Base-by-base conservation (phyloP, 2,329 filamentous ascomycete species). In the Alternaria hordeiaustralica region DNA sequence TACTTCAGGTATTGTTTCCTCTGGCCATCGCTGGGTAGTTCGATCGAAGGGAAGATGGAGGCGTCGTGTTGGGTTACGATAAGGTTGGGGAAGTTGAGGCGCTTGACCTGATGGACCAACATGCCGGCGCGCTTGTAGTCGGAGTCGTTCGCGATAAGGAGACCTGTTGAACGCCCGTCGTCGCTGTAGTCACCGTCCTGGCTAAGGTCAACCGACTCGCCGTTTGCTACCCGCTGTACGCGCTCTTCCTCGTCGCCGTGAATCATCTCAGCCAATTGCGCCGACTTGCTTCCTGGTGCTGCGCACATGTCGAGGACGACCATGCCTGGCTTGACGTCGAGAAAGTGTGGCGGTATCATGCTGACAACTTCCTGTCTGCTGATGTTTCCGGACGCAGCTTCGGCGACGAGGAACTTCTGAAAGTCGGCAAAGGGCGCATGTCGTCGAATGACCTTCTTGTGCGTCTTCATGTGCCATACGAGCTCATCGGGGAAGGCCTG, bases 61-160 rank as follows among this genome's bases (percentile, higher is more conserved):
- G 96, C 96, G 80, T 99, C 96, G 83, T 99, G 95, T 80, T 99
- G 98, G 45, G 94, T 98, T 66, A 99, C 95, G 67, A 99, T 91
- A 71, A 99, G 85, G 79, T 99, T 99, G 3, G 96, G 95, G 5
- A 96, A 98, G 67, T 95, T 97, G 55, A 99, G 86, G 65, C 96
- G 92, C 86, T 99, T 99, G 75, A 98, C 92, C 82, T 99, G 96
- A 80, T 99, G 96, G 51, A 97, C 93, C 78, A 99, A 84, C 92
- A 99, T 96, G 82, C 98, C 96, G 60, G 93, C 93, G 69, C 96
- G 92, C 85, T 95, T 96, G 84, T 97, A 97, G 80, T 99, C 96
- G 73, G 92, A 90, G 76, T 99, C 96, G 81, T 99, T 99, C 66
- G 96, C 96, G 71, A 99, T 92, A 60, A 99, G 86, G 46, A 99